Base-by-base conservation (phyloP, 2,329 filamentous ascomycete species). In the Helicocarpus griseus region DNA sequence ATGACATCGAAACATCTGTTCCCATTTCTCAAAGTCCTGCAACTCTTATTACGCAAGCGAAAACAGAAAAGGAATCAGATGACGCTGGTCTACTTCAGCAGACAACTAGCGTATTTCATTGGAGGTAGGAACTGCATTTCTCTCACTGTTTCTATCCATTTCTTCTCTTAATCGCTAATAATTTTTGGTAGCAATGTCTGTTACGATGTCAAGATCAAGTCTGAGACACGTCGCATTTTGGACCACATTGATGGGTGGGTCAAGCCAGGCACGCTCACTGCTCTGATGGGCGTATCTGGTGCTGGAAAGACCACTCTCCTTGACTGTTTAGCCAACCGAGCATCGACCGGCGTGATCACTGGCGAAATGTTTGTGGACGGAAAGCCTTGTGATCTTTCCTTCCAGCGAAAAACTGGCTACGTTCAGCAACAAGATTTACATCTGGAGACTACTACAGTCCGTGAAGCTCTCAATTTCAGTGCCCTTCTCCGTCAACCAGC, bases 221-320 rank as follows among this genome's bases (percentile, higher is more conserved):
- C 77, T 1, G 79, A 89, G 19, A 81, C 84, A 39, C 36, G 36
- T 19, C 17, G 40, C 21, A 86, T 96, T 61, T 73, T 96, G 54
- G 85, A 95, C 61, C 76, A 91, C 55, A 87, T 95, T 13, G 86
- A 94, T 62, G 90, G 90, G 33, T 95, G 88, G 87, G 89, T 95
- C 54, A 93, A 94, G 69, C 90, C 90, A 2, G 90, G 90, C 53
- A 95, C 87, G 13, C 68, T 94, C 49, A 95, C 89, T 8, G 89
- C 88, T 31, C 76, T 95, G 2, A 95, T 95, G 89, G 78, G 89
- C 71, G 87, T 90, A 5, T 89, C 86, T 24, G 89, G 90, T 58
- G 90, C 90, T 17, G 90, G 90, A 53, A 96, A 95, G 69, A 95
- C 90, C 0, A 95, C 89, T 1, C 78, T 96, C 24, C 73, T 96